These are phyloP conservation scores for Phytophthora sansomeana DNA, from an alignment of 352 stramenopile genomes.

Conservation along the genomic window DNA sequence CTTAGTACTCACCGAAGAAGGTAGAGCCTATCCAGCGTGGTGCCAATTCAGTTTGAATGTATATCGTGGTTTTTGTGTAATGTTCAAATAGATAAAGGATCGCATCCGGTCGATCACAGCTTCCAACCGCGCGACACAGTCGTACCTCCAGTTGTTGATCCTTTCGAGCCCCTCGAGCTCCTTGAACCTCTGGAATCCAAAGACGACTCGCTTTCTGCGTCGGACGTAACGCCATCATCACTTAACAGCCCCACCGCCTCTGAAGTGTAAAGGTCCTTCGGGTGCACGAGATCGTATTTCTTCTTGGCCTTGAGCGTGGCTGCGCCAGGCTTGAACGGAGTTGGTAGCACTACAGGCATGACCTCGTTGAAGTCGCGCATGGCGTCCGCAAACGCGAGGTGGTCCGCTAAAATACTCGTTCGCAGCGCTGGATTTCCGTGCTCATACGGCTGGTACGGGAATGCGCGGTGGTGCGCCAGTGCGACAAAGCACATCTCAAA, in stretches of 20 bases:
- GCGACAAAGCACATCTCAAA: conserved; percentile 98
- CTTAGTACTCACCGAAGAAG: conserved; percentile 23
- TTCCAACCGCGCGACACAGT: conserved; percentile 68
- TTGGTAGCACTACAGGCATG: conserved; percentile 88
- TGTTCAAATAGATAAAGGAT: conserved; percentile 40
- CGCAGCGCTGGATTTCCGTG: conserved; percentile 59
- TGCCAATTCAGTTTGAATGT: conserved; percentile 33
- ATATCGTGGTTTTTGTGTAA: conserved; percentile 34
- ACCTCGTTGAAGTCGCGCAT: conserved; percentile 94
- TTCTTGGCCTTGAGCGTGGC: conserved; percentile 72
- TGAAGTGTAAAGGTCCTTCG: conserved; percentile 52
- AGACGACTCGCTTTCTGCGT: conserved; percentile 34
- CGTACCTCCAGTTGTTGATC: conserved; percentile 3
- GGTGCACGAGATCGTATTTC: conserved; percentile 36
- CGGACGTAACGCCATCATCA: conserved; percentile 42
- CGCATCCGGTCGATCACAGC: conserved; percentile 39
- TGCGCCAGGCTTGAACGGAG: conserved; percentile 76
- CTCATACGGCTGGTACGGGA: conserved; percentile 91
- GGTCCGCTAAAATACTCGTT: conserved; percentile 90
- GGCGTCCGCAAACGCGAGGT: conserved; percentile 94
- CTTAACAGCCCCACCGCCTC: conserved; percentile 62
- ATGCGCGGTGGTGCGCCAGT: conserved; percentile 97
- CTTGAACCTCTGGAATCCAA: conserved; percentile 33
- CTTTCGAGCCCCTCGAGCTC: conserved; percentile 24
- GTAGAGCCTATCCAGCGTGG: conserved; percentile 20